A percentile compares a stretch with the other conserved stretches of the same genome.
Conservation (phyloP, 345 rosid species). For the Isatis tinctoria region DNA sequence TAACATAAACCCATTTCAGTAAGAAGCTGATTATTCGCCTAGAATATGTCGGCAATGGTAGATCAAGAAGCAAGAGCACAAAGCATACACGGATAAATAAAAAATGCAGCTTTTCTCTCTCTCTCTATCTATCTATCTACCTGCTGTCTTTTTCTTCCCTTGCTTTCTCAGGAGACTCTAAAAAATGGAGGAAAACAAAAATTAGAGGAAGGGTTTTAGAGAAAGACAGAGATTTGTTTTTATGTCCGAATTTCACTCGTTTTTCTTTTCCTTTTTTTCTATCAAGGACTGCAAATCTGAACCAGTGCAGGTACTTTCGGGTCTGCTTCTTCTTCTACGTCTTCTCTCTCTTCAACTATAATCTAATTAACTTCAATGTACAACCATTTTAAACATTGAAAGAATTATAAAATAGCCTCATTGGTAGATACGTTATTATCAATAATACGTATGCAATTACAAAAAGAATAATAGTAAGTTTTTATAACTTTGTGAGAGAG, state of each 20-base stretch:
- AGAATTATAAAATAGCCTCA: neutral
- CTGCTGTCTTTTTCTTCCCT: constrained; percentile 27
- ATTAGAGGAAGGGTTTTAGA: constrained; percentile 34
- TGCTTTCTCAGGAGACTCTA: constrained; percentile 24
- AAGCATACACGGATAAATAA: neutral
- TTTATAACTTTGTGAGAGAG: neutral
- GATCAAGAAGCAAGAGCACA: constrained; percentile 39
- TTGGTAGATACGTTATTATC: constrained; percentile 36
- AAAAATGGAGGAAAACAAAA: constrained; percentile 20
- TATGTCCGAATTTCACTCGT: constrained; percentile 9
- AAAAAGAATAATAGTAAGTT: neutral
- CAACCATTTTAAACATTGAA: neutral
- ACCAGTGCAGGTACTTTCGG: constrained; percentile 47
- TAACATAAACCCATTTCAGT: constrained; percentile 29
- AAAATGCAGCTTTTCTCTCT: constrained; percentile 25
- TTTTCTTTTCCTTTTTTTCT: neutral
- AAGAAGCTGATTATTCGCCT: constrained; percentile 15
- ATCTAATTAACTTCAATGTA: constrained; percentile 23
- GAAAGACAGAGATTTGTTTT: constrained; percentile 28
- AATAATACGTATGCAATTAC: constrained; percentile 18
- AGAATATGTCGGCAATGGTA: constrained; percentile 34
- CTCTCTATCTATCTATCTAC: neutral
- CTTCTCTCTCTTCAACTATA: constrained; percentile 32
- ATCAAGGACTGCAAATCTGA: constrained; percentile 36
- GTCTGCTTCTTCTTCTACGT: constrained; percentile 34